phyloP scores from a whole-genome alignment of 805 yeast genomes.

The Saturnispora quitensis region DNA sequence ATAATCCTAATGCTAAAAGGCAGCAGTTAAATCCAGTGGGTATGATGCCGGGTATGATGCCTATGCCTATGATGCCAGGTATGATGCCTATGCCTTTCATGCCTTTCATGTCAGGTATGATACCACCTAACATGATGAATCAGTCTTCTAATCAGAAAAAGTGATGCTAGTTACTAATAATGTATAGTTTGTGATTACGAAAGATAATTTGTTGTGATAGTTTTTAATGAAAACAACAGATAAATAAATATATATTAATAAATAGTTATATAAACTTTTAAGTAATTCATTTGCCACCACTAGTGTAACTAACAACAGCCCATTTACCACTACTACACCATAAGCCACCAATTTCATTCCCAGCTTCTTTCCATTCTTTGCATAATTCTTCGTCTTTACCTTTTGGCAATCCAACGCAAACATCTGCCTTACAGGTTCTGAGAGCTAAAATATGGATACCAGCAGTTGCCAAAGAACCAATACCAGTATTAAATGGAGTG shows the following conservation, averaged over 20 bases:
- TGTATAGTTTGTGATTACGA: neutral
- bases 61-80: conserved; percentile 17
- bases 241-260: neutral
- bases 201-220: neutral
- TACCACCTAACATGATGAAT: neutral
- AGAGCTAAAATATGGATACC: conserved; percentile 63
- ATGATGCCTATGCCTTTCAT: conserved; percentile 25
- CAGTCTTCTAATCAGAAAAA: neutral
- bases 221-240: neutral
- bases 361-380: conserved; percentile 43
- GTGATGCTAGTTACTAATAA: neutral
- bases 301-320: conserved; percentile 71
- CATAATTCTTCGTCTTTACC: conserved; percentile 68
- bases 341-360: conserved; percentile 56
- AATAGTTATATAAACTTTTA: neutral
- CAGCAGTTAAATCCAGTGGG: conserved; percentile 12
- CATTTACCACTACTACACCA: conserved; percentile 91
- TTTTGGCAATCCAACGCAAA: conserved; percentile 69
- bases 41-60: conserved; percentile 4
- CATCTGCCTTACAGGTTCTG: conserved; percentile 96
- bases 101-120: conserved; percentile 17
- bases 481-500: conserved; percentile 62
- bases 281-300: conserved; percentile 23
- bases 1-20: conserved; percentile 13
- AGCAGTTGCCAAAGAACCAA: conserved; percentile 55